Evolutionary conservation across 2,329 filamentous ascomycete species (phyloP), one percentile per base, ranked within the genome.

Genomic region (Tolypocladium pustulatum): DNA sequence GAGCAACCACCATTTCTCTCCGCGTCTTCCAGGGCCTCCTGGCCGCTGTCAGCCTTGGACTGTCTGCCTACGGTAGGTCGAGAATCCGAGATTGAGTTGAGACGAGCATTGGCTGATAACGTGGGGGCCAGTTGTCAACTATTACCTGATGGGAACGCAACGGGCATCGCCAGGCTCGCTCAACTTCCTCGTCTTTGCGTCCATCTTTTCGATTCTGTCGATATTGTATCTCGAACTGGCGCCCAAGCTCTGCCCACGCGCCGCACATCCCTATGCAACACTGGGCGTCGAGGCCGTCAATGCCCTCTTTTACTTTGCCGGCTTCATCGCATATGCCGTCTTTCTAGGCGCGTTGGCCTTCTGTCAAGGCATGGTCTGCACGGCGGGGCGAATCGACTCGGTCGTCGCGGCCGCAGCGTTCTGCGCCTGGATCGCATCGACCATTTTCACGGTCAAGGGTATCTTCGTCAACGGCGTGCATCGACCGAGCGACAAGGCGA

Each of bases 351-450:
- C 73, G 57, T 73, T 86, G 55, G 70, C 79, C 58, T 82, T 83
- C 72, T 86, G 83, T 71, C 73, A 76, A 34, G 83, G 83, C 49
- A 73, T 72, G 41, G 80, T 85, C 32, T 87, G 84, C 72, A 73
- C 73, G 30, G 76, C 79, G 15, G 81, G 81, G 46, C 78, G 79
- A 25, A 80, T 81, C 51, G 76, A 79, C 60, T 76, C 79, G n/a
- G 79, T 78, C 49, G 76, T 85, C 55, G 77, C 80, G 22, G 78
- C 81, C 15, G 73, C 80, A 58, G 74, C 77, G 60, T 86, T 83
- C 67, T 65, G 75, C 25, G 69, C 78, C 13, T 87, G 84, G 84
- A 71, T 72, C 37, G 76, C 67, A 36, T 80, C 78, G 4, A 73
- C 77, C 13, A 72, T 73, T 36, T 63, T 84, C 38, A 70, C 76